Evolutionary conservation across 2,329 filamentous ascomycete genomes (phyloP), one percentile per base, ranked within the genome.

Genomic region (Diaporthe aspalathi): DNA sequence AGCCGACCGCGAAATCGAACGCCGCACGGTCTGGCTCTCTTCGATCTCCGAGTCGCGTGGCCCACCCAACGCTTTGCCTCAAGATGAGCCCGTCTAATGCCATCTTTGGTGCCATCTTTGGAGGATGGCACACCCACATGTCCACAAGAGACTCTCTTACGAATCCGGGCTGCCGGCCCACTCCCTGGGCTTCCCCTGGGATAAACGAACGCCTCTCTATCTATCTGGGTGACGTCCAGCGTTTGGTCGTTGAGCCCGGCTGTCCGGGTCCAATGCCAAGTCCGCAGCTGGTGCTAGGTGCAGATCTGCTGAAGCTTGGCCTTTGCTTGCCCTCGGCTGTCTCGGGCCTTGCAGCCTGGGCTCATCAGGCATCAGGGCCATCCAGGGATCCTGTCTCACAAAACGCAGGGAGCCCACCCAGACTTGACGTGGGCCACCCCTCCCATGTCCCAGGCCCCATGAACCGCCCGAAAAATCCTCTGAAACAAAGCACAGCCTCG

Each of bases 231-330:
- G n/a, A 27, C 24, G n/a, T 45, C 43, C 32, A 50, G 27, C 29
- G 14, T 60, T n/a, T 57, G 47, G 43, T 32, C 52, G 52, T 68
- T 68, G 38, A 67, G 57, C 49, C 60, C 60, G 20, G 43, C 60
- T 47, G 35, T 29, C 40, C 29, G 60, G 60, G 29, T 68, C 65
- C 24, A 47, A 47, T n/a, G 66, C 66, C 66, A 68, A 60, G 66
- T 50, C 66, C 43, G 22, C 43, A 56, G 66, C 29, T 68, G 53
- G 43, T 68, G 47, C 53, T 68, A 63, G 40, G 17, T 49, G 60
- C 43, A 45, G 66, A 60, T 50, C 66, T 57, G 54, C 66, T 50
- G 53, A 68, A 68, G 66, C 66, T 68, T 68, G 43, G 53, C 66
- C n/a, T 53, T 68, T 43, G 5, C 32, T 49, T 40, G 35, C 60